Percentiles rank a stretch among this genome's conserved stretches.
Conservation (phyloP, 192 early-diverging fungal genomes). For the Chytriomyces sp. region DNA sequence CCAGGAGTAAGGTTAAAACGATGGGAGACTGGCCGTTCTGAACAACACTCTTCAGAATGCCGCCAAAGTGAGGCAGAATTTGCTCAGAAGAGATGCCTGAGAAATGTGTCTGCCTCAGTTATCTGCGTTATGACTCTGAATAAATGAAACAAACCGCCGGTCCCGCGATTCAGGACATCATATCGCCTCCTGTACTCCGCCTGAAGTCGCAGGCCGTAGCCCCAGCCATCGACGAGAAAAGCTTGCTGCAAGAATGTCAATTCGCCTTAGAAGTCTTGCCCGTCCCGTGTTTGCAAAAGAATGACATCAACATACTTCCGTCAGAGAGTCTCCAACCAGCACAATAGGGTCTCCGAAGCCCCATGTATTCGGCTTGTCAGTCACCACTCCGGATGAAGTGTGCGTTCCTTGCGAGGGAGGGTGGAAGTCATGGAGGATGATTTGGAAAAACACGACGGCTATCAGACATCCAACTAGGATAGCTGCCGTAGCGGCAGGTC, state of each 20-base stretch:
- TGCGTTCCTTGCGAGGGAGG: too few species aligned
- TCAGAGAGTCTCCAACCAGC: conserved; percentile 21
- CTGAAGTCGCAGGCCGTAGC: conserved; percentile 13
- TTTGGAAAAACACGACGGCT: conserved; percentile 9
- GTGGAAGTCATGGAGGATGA: not conserved
- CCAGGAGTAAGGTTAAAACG: not conserved
- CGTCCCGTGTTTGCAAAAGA: not conserved
- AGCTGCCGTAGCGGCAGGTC: not conserved
- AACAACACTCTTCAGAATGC: not conserved
- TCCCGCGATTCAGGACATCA: not conserved
- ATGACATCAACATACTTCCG: not conserved
- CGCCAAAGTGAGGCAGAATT: not conserved
- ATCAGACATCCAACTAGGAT: not conserved
- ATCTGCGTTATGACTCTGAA: not conserved
- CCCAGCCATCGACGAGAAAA: not conserved
- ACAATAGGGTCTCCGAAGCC: conserved; percentile 26
- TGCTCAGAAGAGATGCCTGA: conserved; percentile 5
- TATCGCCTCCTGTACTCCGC: not conserved
- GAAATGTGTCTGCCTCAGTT: not conserved
- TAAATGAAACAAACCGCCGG: not conserved
- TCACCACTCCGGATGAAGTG: not conserved
- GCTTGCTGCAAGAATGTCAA: not conserved
- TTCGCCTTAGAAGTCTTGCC: not conserved
- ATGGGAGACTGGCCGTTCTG: not conserved
- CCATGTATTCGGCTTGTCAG: conserved; percentile 18